Conservation (phyloP, 2,329 filamentous ascomycete genomes). For the Calonectria hawksworthii region DNA sequence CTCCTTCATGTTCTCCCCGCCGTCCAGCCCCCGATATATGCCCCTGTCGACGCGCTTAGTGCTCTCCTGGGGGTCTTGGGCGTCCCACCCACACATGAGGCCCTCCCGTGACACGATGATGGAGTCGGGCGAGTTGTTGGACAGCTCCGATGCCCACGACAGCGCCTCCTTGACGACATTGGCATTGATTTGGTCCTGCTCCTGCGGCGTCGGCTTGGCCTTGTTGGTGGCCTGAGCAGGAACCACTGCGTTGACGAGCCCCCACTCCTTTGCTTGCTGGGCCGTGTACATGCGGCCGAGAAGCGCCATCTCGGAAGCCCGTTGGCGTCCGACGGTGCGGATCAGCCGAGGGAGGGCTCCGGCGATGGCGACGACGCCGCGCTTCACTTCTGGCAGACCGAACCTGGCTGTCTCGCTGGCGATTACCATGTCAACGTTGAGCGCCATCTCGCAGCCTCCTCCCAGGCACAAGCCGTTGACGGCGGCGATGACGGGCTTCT, state of each 20-base stretch:
- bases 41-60: slow-evolving; percentile 70
- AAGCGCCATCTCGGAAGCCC: slow-evolving; percentile 80
- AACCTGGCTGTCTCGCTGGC: slow-evolving; percentile 70
- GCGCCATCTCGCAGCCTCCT: slow-evolving; percentile 80
- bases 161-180: slow-evolving; percentile 72
- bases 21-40: slow-evolving; percentile 71
- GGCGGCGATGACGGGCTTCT: slow-evolving; percentile 81
- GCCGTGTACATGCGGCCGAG: slow-evolving; percentile 73
- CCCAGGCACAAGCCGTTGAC: slow-evolving; percentile 81
- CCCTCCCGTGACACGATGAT: slow-evolving; percentile 82
- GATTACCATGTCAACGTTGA: slow-evolving; percentile 79
- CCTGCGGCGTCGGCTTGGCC: background rate
- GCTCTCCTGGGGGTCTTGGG: slow-evolving; percentile 73
- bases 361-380: slow-evolving; percentile 78
- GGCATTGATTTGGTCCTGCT: slow-evolving; percentile 29
- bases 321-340: slow-evolving; percentile 73
- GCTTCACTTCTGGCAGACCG: slow-evolving; percentile 77
- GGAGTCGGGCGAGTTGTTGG: slow-evolving; percentile 79
- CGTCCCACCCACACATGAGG: slow-evolving; percentile 80
- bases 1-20: slow-evolving; percentile 81
- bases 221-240: slow-evolving; percentile 27
- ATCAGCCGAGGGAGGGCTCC: slow-evolving; percentile 77
- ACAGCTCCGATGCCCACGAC: slow-evolving; percentile 71
- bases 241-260: slow-evolving; percentile 78
- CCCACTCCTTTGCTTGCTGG: slow-evolving; percentile 73